Percentiles rank a stretch among this genome's conserved stretches.
phyloP scores from a whole-genome alignment of 345 rosid species.

The Rhizophora apiculata region DNA sequence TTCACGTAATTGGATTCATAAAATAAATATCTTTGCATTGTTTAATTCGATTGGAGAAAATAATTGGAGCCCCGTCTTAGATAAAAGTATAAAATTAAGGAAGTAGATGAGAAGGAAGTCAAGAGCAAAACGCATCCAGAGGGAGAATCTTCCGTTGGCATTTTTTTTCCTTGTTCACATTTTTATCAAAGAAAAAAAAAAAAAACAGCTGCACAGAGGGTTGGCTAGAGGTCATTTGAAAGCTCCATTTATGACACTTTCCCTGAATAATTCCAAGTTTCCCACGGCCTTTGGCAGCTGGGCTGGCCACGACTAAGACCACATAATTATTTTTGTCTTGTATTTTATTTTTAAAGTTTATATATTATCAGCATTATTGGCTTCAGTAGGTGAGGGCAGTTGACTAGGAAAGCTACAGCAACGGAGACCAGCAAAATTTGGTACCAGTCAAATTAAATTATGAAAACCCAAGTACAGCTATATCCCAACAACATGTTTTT shows the following conservation, averaged over 20 bases:
- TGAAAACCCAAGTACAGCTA: not conserved
- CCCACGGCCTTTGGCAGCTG: not conserved
- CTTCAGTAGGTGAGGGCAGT: slow-evolving; percentile 30
- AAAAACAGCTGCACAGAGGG: not conserved
- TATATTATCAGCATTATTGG: slow-evolving; percentile 12
- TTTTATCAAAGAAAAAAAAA: not conserved
- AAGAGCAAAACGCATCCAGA: not conserved
- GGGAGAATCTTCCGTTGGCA: too few relatives aligned
- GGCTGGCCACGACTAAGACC: slow-evolving; percentile 35
- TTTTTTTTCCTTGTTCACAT: too few relatives aligned
- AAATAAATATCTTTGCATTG: not conserved
- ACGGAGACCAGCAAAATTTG: slow-evolving; percentile 4
- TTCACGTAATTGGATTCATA: too few relatives aligned
- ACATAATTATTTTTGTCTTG: not conserved
- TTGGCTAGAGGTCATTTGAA: slow-evolving; percentile 16
- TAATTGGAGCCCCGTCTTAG: slow-evolving; percentile 24
- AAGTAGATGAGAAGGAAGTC: slow-evolving; percentile 2
- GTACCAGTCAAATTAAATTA: slow-evolving; percentile 8
- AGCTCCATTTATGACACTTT: slow-evolving; percentile 40
- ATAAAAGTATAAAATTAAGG: slow-evolving; percentile 10
- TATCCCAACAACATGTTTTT: slow-evolving; percentile 1
- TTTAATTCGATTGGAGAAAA: slow-evolving; percentile 11
- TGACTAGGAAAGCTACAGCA: slow-evolving; percentile 36
- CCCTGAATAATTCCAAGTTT: slow-evolving; percentile 39
- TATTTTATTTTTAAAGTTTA: not conserved